Conservation (phyloP, 768 basidiomycete genomes). For the Boletellus ananas region DNA sequence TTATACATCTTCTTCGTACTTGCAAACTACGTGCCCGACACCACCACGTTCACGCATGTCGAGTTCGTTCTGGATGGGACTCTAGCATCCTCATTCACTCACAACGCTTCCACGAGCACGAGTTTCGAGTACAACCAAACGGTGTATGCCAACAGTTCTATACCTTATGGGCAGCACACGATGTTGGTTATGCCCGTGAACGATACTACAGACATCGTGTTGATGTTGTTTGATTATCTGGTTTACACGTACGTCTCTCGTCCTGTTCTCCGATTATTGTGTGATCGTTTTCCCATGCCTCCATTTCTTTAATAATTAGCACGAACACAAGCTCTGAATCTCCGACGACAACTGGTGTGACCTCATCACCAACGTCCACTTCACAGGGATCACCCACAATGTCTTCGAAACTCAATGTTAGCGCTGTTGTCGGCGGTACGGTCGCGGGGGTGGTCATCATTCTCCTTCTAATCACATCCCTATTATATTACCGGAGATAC, state of each 20-base stretch:
- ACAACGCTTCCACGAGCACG: background rate
- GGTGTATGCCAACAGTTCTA: conserved; percentile 8
- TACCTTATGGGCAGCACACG: background rate
- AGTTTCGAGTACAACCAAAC: conserved; percentile 11
- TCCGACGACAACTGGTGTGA: background rate
- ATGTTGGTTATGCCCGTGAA: conserved; percentile 4
- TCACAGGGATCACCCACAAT: background rate
- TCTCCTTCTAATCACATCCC: background rate
- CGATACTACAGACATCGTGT: background rate
- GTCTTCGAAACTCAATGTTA: background rate
- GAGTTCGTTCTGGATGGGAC: conserved; percentile 9
- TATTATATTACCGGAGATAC: conserved; percentile 4
- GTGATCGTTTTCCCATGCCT: no score
- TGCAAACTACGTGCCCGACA: background rate
- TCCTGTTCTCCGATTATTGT: background rate
- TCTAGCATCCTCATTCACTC: background rate
- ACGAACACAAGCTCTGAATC: background rate
- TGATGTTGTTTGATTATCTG: conserved; percentile 17
- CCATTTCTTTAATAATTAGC: background rate
- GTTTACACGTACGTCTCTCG: conserved; percentile 12
- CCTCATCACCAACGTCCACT: no score
- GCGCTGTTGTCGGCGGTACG: conserved; percentile 5
- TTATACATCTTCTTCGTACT: conserved; percentile 17
- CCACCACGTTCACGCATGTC: conserved; percentile 1
- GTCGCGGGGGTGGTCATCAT: background rate